A percentile compares a stretch with the other conserved stretches of the same genome.
phyloP scores from a whole-genome alignment of 208 protist genomes.

The Borovskyia barvae region DNA sequence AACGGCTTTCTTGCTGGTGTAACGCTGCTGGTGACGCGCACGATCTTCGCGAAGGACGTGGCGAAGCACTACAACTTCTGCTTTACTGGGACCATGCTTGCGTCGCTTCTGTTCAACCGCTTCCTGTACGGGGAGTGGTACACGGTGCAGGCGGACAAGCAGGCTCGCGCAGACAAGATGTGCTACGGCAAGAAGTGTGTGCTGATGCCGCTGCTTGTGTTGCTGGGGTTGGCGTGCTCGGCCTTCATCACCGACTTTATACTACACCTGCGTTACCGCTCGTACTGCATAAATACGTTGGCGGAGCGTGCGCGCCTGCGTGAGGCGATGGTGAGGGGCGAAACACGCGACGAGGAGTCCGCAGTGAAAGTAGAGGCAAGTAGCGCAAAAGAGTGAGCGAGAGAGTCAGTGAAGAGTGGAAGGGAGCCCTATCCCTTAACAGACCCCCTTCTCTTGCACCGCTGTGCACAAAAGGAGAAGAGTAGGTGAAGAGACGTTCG shows the following conservation, averaged over 20 bases:
- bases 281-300: constrained; percentile 35
- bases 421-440: neutral
- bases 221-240: constrained; percentile 26
- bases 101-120: constrained; percentile 52
- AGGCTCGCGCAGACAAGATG: constrained; percentile 17
- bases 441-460: neutral
- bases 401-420: neutral
- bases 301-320: constrained; percentile 44
- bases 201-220: constrained; percentile 42
- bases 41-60: constrained; percentile 62
- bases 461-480: neutral
- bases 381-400: neutral
- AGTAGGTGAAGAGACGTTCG: too few relatives aligned
- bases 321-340: constrained; percentile 9
- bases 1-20: constrained; percentile 50
- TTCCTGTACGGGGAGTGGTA: constrained; percentile 77
- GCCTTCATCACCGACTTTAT: constrained; percentile 29
- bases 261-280: constrained; percentile 36
- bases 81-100: constrained; percentile 30
- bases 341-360: too few relatives aligned
- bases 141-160: constrained; percentile 49
- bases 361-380: neutral
- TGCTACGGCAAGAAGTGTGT: constrained; percentile 48
- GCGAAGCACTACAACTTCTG: constrained; percentile 78
- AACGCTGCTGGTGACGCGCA: constrained; percentile 51